Conservation (phyloP, 1,139 yeast genomes). For the Sugiyamaella novakii region DNA sequence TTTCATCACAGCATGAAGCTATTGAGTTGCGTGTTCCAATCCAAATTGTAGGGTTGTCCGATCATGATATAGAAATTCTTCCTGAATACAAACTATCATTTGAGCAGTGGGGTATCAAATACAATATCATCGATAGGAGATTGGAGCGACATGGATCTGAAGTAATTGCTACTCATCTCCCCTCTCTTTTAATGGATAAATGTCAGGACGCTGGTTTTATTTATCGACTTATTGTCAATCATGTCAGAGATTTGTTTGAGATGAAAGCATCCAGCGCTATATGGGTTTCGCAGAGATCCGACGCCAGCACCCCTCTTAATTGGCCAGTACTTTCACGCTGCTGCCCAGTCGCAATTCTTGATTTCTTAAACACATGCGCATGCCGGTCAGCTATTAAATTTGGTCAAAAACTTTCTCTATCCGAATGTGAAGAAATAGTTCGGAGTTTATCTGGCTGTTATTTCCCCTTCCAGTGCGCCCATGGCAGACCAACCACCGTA, state of each 20-base stretch:
- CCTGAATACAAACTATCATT: slow-evolving; percentile 18
- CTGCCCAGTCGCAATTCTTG: slow-evolving; percentile 45
- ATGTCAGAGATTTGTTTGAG: slow-evolving; percentile 23
- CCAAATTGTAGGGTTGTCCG: slow-evolving; percentile 32
- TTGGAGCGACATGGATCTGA: neutral
- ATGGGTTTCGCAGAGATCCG: slow-evolving; percentile 7
- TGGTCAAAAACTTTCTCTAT: slow-evolving; percentile 54
- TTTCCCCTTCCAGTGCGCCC: slow-evolving; percentile 81
- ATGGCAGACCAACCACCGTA: slow-evolving; percentile 76
- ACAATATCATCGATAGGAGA: slow-evolving; percentile 8
- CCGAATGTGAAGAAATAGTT: slow-evolving; percentile 53
- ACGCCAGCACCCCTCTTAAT: slow-evolving; percentile 11
- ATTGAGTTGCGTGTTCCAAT: slow-evolving; percentile 26
- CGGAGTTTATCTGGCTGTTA: slow-evolving; percentile 50
- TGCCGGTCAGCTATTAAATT: slow-evolving; percentile 75
- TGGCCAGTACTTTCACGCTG: slow-evolving; percentile 19
- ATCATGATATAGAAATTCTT: slow-evolving; percentile 38
- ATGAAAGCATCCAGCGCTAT: slow-evolving; percentile 21
- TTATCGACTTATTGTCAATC: slow-evolving; percentile 23
- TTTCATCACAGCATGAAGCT: slow-evolving; percentile 17
- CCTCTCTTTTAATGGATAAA: slow-evolving; percentile 23
- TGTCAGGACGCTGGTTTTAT: slow-evolving; percentile 20
- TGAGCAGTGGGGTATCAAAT: slow-evolving; percentile 32
- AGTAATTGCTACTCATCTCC: slow-evolving; percentile 29
- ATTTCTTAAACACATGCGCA: slow-evolving; percentile 61